phyloP scores from a whole-genome alignment of 2,329 filamentous ascomycete genomes.

The Cladosporium phlei region DNA sequence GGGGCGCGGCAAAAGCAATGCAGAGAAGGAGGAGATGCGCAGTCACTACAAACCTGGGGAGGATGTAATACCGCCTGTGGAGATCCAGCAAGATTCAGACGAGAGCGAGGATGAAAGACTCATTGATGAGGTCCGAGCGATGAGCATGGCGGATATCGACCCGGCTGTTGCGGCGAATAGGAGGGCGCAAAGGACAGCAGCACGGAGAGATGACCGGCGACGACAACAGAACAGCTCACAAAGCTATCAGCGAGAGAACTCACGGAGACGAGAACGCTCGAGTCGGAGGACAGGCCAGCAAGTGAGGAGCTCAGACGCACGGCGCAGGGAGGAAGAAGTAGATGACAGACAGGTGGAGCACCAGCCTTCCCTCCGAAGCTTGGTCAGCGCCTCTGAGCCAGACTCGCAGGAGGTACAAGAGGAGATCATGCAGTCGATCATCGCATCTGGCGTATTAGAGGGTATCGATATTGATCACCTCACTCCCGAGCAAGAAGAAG shows the following conservation, averaged over 20 bases:
- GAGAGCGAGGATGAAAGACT: constrained; percentile 60
- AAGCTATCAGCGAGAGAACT: background rate
- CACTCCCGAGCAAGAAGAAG: constrained; percentile 77
- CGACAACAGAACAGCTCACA: constrained; percentile 9
- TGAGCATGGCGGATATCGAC: constrained; percentile 66
- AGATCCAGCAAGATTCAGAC: constrained; percentile 50
- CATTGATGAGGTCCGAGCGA: constrained; percentile 64
- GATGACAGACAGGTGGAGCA: constrained; percentile 60
- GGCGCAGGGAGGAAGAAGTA: constrained; percentile 19
- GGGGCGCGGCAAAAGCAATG: constrained; percentile 60
- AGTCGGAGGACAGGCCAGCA: constrained; percentile 18
- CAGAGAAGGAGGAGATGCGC: constrained; percentile 72
- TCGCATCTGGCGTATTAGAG: constrained; percentile 80
- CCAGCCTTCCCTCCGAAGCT: constrained; percentile 78
- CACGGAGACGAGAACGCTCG: constrained; percentile 15
- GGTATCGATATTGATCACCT: constrained; percentile 86
- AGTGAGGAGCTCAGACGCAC: constrained; percentile 15
- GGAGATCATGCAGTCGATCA: constrained; percentile 83
- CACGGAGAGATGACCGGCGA: constrained; percentile 14
- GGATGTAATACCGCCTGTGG: constrained; percentile 64
- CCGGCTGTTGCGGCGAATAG: constrained; percentile 16
- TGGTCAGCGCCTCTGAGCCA: constrained; percentile 75
- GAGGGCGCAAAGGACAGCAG: constrained; percentile 10
- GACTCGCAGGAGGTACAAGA: constrained; percentile 75
- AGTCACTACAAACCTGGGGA: constrained; percentile 77